Conservation (phyloP, 2,329 filamentous ascomycete species). For the Phaeophleospora eucalypticola region DNA sequence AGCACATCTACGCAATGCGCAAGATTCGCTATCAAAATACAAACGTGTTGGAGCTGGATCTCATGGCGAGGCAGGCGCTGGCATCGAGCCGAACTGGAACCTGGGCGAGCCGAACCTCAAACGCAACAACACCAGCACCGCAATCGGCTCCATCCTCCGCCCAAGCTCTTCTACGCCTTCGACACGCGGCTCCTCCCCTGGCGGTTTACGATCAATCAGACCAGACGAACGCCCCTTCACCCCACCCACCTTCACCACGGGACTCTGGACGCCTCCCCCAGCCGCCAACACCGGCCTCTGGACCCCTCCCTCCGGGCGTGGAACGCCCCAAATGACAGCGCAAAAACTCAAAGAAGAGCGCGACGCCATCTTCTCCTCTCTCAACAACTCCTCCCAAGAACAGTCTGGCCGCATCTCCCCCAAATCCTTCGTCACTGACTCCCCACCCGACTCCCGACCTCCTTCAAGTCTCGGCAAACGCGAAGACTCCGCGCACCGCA, state of each 20-base stretch:
- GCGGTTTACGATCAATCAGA: slow-evolving; percentile 7
- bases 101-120: slow-evolving; percentile 22
- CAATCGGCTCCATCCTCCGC: slow-evolving; percentile 22
- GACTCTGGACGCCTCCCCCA: slow-evolving; percentile 7
- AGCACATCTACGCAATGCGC: slow-evolving; percentile 12
- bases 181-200: slow-evolving; percentile 29
- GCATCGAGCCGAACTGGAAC: slow-evolving; percentile 16
- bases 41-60: slow-evolving; percentile 14
- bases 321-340: slow-evolving; percentile 21
- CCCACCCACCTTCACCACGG: slow-evolving; percentile 21
- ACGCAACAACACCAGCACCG: slow-evolving; percentile 21
- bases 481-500: slow-evolving; percentile 1
- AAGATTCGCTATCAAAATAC: slow-evolving; percentile 18
- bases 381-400: slow-evolving; percentile 14
- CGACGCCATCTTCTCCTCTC: slow-evolving; percentile 9
- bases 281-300: slow-evolving; percentile 12
- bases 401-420: slow-evolving; percentile 8
- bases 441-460: slow-evolving; percentile 24
- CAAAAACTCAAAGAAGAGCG: slow-evolving; percentile 22
- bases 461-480: slow-evolving; percentile 5
- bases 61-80: slow-evolving; percentile 15
- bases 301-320: slow-evolving; percentile 27
- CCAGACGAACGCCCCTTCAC: slow-evolving; percentile 33
- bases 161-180: slow-evolving; percentile 12
- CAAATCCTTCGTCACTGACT: slow-evolving; percentile 34